These are phyloP conservation scores for Hypoxylon sp. DNA, from an alignment of 2,329 filamentous ascomycete species.

Conservation along the genomic window DNA sequence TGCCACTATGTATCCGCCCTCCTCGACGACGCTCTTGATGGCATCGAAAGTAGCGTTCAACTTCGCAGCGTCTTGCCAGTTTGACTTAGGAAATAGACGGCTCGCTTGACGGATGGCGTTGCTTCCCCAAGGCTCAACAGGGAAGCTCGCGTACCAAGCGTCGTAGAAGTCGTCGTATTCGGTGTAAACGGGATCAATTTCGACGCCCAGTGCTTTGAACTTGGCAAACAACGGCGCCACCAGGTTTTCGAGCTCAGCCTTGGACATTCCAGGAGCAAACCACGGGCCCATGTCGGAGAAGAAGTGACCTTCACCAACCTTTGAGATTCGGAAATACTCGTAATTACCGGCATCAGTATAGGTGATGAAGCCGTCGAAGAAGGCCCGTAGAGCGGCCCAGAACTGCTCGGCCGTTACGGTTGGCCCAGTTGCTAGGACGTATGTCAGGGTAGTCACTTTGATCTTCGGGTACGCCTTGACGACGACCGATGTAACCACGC, in stretches of 20 bases:
- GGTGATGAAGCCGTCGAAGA: conserved; percentile 51
- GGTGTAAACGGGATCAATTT: conserved; percentile 50
- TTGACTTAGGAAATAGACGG: conserved; percentile 57
- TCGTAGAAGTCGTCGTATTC: conserved; percentile 54
- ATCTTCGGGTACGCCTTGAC: conserved; percentile 54
- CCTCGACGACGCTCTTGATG: conserved; percentile 51
- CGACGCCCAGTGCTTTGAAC: conserved; percentile 49
- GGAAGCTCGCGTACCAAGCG: conserved; percentile 57
- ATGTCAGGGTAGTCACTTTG: conserved; percentile 52
- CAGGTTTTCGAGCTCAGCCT: conserved; percentile 51
- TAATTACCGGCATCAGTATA: conserved; percentile 51
- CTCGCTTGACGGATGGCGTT: conserved; percentile 52
- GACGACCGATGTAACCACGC: conserved; percentile 56
- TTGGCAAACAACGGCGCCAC: conserved; percentile 50
- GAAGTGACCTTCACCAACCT: conserved; percentile 38
- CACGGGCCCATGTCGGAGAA: conserved; percentile 52
- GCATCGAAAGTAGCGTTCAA: conserved; percentile 49
- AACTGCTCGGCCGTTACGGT: conserved; percentile 44
- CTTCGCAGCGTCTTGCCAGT: conserved; percentile 53
- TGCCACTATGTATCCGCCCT: conserved; percentile 37
- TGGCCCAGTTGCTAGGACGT: conserved; percentile 47
- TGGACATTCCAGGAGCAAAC: conserved; percentile 53
- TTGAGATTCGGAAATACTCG: conserved; percentile 39
- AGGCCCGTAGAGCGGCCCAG: conserved; percentile 52
- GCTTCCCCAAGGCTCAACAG: conserved; percentile 51